Evolutionary conservation across 345 rosid genomes (phyloP).

Genomic region (Gossypium thurberi): DNA sequence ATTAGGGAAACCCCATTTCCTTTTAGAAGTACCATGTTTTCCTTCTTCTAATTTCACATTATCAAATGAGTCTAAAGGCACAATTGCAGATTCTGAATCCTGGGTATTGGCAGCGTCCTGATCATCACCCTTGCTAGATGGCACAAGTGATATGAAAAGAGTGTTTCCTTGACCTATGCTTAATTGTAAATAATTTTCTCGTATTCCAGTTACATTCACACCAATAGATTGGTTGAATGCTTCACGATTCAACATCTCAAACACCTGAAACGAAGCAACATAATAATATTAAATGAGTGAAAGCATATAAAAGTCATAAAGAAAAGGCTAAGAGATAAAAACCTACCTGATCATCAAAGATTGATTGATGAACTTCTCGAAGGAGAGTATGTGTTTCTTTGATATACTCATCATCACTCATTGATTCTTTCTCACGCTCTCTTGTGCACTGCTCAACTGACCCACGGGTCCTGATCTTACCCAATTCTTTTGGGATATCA

Average conservation of each 20-base stretch:
- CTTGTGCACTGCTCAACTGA: constrained; percentile 23
- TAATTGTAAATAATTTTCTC: constrained; percentile 71
- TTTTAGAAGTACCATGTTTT: constrained; percentile 26
- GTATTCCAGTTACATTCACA: constrained; percentile 73
- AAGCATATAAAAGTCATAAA: not conserved
- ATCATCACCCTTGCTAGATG: constrained; percentile 39
- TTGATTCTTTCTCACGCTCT: constrained; percentile 36
- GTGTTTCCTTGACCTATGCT: constrained; percentile 72
- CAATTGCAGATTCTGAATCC: constrained; percentile 33
- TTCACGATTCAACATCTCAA: constrained; percentile 76
- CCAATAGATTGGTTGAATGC: constrained; percentile 69
- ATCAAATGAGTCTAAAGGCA: constrained; percentile 40
- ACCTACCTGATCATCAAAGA: constrained; percentile 78
- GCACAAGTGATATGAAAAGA: constrained; percentile 57
- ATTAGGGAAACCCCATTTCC: constrained; percentile 46
- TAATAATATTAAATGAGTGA: constrained; percentile 4
- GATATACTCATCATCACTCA: constrained; percentile 54
- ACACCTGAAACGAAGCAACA: constrained; percentile 51
- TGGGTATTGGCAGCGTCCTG: constrained; percentile 25
- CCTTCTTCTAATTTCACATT: constrained; percentile 36
- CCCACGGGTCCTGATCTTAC: constrained; percentile 22
- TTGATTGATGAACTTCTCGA: constrained; percentile 74
- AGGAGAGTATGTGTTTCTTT: constrained; percentile 56
- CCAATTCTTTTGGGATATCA: constrained; percentile 25
- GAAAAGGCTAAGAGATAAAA: constrained; percentile 1